phyloP scores from a whole-genome alignment of 257 asterid genomes.

The Cordia subcordata region DNA sequence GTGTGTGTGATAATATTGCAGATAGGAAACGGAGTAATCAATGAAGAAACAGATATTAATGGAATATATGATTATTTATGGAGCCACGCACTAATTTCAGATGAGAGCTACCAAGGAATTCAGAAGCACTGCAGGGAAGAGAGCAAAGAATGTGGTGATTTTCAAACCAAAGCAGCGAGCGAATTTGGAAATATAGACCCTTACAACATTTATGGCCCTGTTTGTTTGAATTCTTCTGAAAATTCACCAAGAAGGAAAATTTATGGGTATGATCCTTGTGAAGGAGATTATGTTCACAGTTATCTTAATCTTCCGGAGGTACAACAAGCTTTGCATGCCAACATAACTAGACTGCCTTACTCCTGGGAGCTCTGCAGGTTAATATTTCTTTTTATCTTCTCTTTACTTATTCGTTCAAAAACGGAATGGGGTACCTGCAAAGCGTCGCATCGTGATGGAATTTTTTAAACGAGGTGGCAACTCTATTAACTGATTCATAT shows the following conservation, averaged over 20 bases:
- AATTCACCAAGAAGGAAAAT: background rate
- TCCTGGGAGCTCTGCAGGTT: conserved; percentile 34
- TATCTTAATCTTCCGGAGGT: conserved; percentile 42
- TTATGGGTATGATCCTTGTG: conserved; percentile 32
- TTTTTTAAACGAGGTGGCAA: no score
- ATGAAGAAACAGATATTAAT: conserved; percentile 21
- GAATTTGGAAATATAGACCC: conserved; percentile 31
- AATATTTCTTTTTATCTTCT: no score
- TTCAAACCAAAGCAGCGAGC: conserved; percentile 4
- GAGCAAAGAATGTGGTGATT: conserved; percentile 14
- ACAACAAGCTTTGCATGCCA: conserved; percentile 40
- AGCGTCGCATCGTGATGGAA: no score
- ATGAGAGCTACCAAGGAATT: conserved; percentile 28
- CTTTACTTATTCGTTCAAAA: background rate
- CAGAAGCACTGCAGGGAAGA: conserved; percentile 20
- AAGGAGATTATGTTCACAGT: conserved; percentile 13
- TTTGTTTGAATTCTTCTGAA: conserved; percentile 12
- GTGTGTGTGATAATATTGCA: conserved; percentile 3
- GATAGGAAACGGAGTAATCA: conserved; percentile 46
- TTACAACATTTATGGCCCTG: conserved; percentile 36
- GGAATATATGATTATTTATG: conserved; percentile 31
- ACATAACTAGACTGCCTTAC: conserved; percentile 26
- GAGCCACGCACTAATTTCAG: conserved; percentile 45
- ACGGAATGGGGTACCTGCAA: no score
- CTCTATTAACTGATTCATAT: no score